Conservation (phyloP, 2,329 filamentous ascomycete genomes). For the Huntiella omanensis region DNA sequence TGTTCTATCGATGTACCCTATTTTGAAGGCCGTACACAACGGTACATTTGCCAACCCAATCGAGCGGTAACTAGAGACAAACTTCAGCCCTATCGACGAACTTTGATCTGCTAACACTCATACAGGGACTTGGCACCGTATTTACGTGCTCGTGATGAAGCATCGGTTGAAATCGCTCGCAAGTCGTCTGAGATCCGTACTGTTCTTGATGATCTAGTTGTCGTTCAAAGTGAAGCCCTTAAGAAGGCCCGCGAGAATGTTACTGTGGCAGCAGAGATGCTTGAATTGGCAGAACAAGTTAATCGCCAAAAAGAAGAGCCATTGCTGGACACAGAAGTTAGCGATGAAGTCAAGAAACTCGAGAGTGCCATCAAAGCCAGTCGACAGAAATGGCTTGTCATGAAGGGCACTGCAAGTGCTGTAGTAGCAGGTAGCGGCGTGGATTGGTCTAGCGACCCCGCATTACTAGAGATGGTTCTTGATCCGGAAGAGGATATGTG, state of each 20-base stretch:
- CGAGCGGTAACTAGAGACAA: conserved; percentile 37
- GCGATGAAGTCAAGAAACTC: conserved; percentile 35
- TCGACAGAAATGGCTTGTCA: conserved; percentile 49
- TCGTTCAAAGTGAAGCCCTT: conserved; percentile 38
- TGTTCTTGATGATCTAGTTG: conserved; percentile 32
- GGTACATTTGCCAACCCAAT: conserved; percentile 42
- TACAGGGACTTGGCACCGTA: conserved; percentile 46
- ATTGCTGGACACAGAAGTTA: conserved; percentile 32
- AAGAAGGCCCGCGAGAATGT: conserved; percentile 40
- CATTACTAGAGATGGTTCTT: conserved; percentile 51
- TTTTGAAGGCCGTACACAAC: conserved; percentile 58
- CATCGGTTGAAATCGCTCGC: conserved; percentile 44
- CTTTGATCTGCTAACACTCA: neutral
- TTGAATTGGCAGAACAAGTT: conserved; percentile 41
- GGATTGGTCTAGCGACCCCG: conserved; percentile 57
- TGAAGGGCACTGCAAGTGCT: conserved; percentile 64
- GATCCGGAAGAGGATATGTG: conserved; percentile 34
- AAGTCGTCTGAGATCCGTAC: conserved; percentile 34
- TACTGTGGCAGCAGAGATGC: conserved; percentile 39
- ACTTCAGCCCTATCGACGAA: no score
- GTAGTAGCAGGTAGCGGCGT: conserved; percentile 66
- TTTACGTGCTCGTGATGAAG: conserved; percentile 45
- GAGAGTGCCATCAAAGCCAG: conserved; percentile 42
- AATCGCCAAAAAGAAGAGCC: conserved; percentile 33
- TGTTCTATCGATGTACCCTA: conserved; percentile 53